Base-by-base conservation (phyloP, 805 yeast species). In the Blastobotrys americana region DNA sequence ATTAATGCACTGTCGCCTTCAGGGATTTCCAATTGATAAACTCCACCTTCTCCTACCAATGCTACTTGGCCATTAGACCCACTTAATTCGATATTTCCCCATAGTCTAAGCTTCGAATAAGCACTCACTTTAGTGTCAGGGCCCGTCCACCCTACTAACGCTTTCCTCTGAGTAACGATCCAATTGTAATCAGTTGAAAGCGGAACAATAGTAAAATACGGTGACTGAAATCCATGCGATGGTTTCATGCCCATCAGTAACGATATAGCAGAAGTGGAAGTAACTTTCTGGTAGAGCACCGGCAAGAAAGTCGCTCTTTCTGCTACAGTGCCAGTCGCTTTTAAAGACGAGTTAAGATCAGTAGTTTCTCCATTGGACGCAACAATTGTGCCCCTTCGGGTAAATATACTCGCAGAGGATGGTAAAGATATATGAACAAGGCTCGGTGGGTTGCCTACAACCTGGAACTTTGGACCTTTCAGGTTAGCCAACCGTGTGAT, bases 91-190 rank as follows among this genome's bases (percentile, higher is more conserved):
- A 52, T 48, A 50, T 48, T 57, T 49, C 64, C 61, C 64, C 64
- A 61, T 9, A 50, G 47, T 15, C 53, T 43, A 28, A 53, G 43
- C n/a, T 48, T 39, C 25, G 50, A 34, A 19, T 40, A 46, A 13
- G 66, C 52, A 40, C 48, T 49, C 17, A 59, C 52, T 3, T 53
- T 43, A 15, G 62, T 46, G 3, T 56, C 46, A n/a, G n/a, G n/a
- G 13, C 59, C 46, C 1, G 72, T 57, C 77, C 77, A 73, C 21
- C 76, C 74, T 13, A 72, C 56, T 3, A 73, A 50, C 37, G 65
- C 68, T 18, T 58, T 50, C 37, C 70, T 62, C 39, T 64, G 66
- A 20, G 70, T 50, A 19, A 73, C 50, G 2, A 55, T 57, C 77
- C 77, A 73, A 27, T 55, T 50, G 22, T 64, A 59, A 5, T 55